Evolutionary conservation across 2,329 filamentous ascomycete species (phyloP).

Genomic region (Epichloe festucae): DNA sequence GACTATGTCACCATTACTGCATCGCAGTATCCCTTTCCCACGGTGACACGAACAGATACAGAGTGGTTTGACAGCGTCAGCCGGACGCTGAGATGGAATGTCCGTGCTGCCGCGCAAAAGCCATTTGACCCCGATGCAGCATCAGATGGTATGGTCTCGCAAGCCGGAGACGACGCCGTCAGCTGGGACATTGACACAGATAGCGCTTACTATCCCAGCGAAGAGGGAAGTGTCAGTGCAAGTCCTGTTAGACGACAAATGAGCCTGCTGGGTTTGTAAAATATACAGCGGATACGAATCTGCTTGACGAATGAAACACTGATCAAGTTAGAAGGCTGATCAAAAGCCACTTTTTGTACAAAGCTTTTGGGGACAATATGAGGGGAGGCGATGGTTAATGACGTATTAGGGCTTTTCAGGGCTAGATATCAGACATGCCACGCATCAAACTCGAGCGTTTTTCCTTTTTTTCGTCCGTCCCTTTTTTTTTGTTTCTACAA

Average conservation of each 20-base stretch:
- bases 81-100: slow-evolving; percentile 89
- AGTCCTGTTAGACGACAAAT: slow-evolving; percentile 61
- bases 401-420: not conserved
- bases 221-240: slow-evolving; percentile 55
- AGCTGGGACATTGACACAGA: slow-evolving; percentile 96
- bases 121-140: slow-evolving; percentile 52
- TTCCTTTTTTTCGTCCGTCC: not conserved
- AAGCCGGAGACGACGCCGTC: slow-evolving; percentile 42
- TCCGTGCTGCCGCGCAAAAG: slow-evolving; percentile 81
- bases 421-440: not conserved
- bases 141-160: slow-evolving; percentile 19
- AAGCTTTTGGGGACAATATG: too few species aligned
- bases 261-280: slow-evolving; percentile 47
- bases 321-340: not conserved
- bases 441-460: not conserved
- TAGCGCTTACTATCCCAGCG: slow-evolving; percentile 55
- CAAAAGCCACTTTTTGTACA: too few species aligned
- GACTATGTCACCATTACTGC: slow-evolving; percentile 95
- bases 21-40: slow-evolving; percentile 93
- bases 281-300: not conserved
- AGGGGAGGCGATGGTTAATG: too few species aligned
- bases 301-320: not conserved
- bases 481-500: not conserved
- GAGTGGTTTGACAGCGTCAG: slow-evolving; percentile 98
- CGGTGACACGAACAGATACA: slow-evolving; percentile 74